Evolutionary conservation across 805 yeast genomes (phyloP).

Genomic region (Wickerhamiella nectarea): DNA sequence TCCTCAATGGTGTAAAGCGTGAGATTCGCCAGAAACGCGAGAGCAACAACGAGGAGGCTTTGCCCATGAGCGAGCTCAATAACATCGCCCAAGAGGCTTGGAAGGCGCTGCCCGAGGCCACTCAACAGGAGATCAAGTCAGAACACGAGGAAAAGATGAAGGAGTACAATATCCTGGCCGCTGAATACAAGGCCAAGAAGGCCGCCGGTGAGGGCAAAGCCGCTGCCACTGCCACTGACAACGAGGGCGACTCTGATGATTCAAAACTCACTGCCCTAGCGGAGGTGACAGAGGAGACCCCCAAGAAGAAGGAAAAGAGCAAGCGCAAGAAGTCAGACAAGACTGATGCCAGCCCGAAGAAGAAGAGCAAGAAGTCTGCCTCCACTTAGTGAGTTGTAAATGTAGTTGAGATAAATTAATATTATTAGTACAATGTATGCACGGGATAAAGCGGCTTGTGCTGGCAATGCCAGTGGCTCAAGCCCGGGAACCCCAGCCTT

Average conservation of each 20-base stretch:
- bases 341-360: background rate
- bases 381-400: too few species aligned
- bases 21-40: conserved; percentile 55
- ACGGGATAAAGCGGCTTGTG: too few species aligned
- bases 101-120: conserved; percentile 53
- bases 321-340: conserved; percentile 2
- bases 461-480: too few species aligned
- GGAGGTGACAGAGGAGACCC: conserved; percentile 3
- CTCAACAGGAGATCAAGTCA: conserved; percentile 32
- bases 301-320: conserved; percentile 2
- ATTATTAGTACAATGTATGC: too few species aligned
- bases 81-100: conserved; percentile 67
- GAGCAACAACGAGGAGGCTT: conserved; percentile 42
- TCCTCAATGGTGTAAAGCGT: conserved; percentile 60
- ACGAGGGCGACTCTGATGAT: background rate
- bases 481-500: too few species aligned
- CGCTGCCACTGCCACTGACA: conserved; percentile 14
- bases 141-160: conserved; percentile 34
- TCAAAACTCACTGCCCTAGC: background rate
- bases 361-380: too few species aligned
- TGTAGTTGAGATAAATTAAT: too few species aligned
- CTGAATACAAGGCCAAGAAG: conserved; percentile 6
- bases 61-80: conserved; percentile 65
- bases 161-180: conserved; percentile 31
- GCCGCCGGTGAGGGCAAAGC: conserved; percentile 20